Conservation (phyloP, 2,329 filamentous ascomycete species). For the Akanthomyces dipterigenus region DNA sequence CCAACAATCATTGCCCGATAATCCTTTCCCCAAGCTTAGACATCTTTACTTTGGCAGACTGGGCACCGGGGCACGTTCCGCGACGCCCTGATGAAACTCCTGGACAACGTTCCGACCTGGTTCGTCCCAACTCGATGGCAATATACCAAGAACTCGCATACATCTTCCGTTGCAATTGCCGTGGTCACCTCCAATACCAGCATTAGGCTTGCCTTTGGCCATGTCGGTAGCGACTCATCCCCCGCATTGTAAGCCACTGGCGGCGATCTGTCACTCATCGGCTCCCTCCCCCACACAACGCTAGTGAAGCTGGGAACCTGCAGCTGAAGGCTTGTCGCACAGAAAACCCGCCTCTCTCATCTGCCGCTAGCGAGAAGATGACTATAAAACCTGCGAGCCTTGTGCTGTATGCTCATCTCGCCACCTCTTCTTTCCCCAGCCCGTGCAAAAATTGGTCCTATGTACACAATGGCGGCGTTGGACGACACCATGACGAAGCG, state of each 20-base stretch:
- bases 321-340: no score
- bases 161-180: not conserved
- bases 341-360: no score
- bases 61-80: no score
- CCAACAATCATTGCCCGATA: no score
- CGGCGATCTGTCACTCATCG: not conserved
- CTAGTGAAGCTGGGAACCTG: not conserved
- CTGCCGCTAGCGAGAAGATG: not conserved
- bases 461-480: not conserved
- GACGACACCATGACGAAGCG: not conserved
- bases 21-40: no score
- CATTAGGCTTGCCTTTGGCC: not conserved
- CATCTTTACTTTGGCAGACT: not conserved
- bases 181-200: not conserved
- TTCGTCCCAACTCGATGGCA: not conserved
- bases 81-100: not conserved
- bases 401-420: no score
- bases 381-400: not conserved
- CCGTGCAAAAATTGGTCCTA: no score
- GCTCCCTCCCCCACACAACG: conserved; percentile 3
- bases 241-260: not conserved
- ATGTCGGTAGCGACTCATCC: not conserved
- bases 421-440: no score
- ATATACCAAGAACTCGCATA: not conserved
- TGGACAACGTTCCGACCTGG: not conserved